phyloP scores from a whole-genome alignment of 2,329 filamentous ascomycete genomes.

The Scedosporium aurantiacum region DNA sequence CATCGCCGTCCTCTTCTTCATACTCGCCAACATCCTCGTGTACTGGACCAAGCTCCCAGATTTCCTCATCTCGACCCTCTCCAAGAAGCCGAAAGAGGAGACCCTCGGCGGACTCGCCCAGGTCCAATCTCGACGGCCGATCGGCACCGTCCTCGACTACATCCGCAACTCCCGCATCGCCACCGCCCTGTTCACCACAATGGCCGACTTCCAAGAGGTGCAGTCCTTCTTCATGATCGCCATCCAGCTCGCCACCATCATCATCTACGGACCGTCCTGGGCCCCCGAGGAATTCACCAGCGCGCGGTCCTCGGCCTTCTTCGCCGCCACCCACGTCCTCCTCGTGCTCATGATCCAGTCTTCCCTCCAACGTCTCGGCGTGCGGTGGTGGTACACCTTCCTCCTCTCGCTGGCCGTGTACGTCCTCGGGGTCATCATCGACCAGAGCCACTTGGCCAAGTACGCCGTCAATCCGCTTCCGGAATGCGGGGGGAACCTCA shows the following conservation, averaged over 20 bases:
- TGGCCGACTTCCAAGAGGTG: constrained; percentile 13
- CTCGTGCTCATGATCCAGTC: constrained; percentile 13
- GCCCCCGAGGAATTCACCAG: constrained; percentile 6
- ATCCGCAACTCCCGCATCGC: not conserved
- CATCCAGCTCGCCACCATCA: constrained; percentile 14
- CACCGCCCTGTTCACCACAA: constrained; percentile 1
- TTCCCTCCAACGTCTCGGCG: constrained; percentile 12
- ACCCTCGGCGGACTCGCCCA: not conserved
- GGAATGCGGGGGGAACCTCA: constrained; percentile 6
- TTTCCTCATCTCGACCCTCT: not conserved
- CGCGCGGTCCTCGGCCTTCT: constrained; percentile 6
- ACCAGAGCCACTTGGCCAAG: constrained; percentile 4
- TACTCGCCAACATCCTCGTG: not conserved
- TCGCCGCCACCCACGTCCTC: constrained; percentile 10
- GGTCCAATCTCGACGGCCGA: not conserved
- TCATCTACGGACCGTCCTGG: constrained; percentile 10
- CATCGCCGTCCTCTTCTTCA: constrained; percentile 1
- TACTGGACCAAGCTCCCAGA: not conserved
- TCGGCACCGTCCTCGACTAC: not conserved
- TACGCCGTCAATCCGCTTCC: constrained; percentile 7
- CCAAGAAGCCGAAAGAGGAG: not conserved
- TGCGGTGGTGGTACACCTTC: constrained; percentile 16
- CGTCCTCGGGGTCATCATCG: constrained; percentile 9
- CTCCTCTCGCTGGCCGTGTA: constrained; percentile 10
- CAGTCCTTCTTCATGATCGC: constrained; percentile 15